Evolutionary conservation across 441 rosid species (phyloP), one percentile per base, ranked within the genome.

Genomic region (Brassica balearica): DNA sequence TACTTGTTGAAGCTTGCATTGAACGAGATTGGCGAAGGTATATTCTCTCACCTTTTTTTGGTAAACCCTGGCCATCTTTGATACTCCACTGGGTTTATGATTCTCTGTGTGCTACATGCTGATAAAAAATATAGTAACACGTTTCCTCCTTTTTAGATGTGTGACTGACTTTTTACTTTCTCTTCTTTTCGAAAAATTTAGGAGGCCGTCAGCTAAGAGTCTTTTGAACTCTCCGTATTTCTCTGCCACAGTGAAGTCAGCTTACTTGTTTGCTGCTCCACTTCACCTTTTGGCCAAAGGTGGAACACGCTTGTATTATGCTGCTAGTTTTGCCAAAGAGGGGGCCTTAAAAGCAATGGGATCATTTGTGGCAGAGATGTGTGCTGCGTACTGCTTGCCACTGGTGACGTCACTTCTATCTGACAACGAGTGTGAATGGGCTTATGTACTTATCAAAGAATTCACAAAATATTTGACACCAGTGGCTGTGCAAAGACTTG

Each of bases 321-420:
- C 95, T 32, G 91, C 98, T 79, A 93, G 84, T 82, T 90, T 95
- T 88, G 93, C 89, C 63, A 93, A 90, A 86, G 88, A 86, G 78
- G 99, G 99, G 75, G 95, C 90, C 68, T 74, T 95, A 61, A 95
- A 86, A 88, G 88, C 86, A 61, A 91, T 95, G 98, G 97, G 99
- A 61, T 73, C 90, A 68, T 86, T 87, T 85, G 95, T 95, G 55
- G 90, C 98, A 79, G 96, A 95, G 85, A 90, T 86, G 85, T 93
- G 95, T 85, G 88, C 93, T 51, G 83, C 83, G 23, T 88, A 84
- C 85, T 93, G 97, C 85, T 87, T 95, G 81, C 88, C 99, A 46
- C 92, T 93, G 80, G 80, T 88, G 29, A 81, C 83, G 69, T 73
- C 85, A 75, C 83, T 88, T 82, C 80, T 82, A 69, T 88, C 91